Evolutionary conservation across 2,329 filamentous ascomycete species (phyloP), one percentile per base, ranked within the genome.

Genomic region (Colletotrichum chrysophilum): DNA sequence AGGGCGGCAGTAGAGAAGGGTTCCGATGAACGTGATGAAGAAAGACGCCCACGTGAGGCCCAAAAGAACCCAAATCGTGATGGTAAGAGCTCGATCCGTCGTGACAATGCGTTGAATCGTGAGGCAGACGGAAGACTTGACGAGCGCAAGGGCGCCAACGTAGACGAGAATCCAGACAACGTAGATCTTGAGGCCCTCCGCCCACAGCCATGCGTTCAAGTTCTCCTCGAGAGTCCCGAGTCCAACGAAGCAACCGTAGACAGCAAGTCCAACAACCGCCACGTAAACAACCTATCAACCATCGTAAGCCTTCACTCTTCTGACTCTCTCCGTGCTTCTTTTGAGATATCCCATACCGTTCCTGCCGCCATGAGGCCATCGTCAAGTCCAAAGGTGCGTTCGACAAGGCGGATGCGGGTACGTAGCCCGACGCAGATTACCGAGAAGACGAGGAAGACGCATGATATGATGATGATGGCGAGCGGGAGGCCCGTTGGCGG

Each of bases 101-200:
- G 66, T 82, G 43, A 79, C 77, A n/a, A 74, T 86, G 12, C 85
- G 79, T 38, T 83, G 82, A 1, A 85, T 83, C 38, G 80, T 83
- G 10, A 82, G 79, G 64, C 85, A 85, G 79, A 80, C 81, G 38
- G 84, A 86, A 21, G 83, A 84, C 56, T 82, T 82, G 77, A 82
- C 76, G 21, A 79, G 71, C 14, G 79, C 77, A 28, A 81, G 70
- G 6, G 77, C 76, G 36, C 71, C 55, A 26, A 81, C 78, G 71
- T 82, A 82, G 18, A 79, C 70, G n/a, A 81, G 60, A 66, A 81
- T 81, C 79, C 80, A 81, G 38, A 81, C 75, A 36, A 79, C 78
- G 43, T 80, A 78, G 34, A 60, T 74, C 70, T 76, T 76, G 43
- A 76, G 74, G 21, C 76, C 78, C 38, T 80, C 80, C n/a, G 75